phyloP scores from a whole-genome alignment of 345 rosid species.

The Eucalyptus microcorys region DNA sequence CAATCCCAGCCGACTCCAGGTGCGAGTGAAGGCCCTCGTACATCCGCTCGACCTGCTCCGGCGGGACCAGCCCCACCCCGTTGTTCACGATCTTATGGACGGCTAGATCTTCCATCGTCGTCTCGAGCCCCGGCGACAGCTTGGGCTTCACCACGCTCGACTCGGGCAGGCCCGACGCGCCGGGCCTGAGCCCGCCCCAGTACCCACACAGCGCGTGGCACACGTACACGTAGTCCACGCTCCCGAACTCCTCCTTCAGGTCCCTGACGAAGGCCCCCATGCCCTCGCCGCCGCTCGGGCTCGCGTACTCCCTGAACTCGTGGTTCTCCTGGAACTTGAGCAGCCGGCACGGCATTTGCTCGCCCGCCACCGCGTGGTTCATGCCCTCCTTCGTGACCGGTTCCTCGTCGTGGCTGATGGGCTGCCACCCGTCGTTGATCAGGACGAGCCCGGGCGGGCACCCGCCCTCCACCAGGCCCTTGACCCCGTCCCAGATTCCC shows the following conservation, averaged over 20 bases:
- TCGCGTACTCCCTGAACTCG: conserved; percentile 65
- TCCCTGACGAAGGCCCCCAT: conserved; percentile 78
- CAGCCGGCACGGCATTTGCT: conserved; percentile 92
- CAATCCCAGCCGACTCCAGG: conserved; percentile 53
- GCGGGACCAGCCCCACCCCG: conserved; percentile 64
- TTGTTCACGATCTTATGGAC: conserved; percentile 72
- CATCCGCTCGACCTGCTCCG: conserved; percentile 50
- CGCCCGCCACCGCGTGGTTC: conserved; percentile 61
- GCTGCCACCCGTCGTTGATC: conserved; percentile 96
- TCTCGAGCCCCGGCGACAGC: conserved; percentile 57
- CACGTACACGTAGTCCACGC: conserved; percentile 72
- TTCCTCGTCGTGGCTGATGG: conserved; percentile 66
- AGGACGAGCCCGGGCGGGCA: conserved; percentile 92
- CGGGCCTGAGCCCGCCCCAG: conserved; percentile 90
- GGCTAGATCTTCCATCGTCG: conserved; percentile 81
- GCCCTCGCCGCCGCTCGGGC: conserved; percentile 42
- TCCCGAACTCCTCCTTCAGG: conserved; percentile 63
- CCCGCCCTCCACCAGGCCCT: conserved; percentile 69
- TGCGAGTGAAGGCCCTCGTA: conserved; percentile 81
- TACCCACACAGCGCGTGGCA: conserved; percentile 97
- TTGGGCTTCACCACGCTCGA: conserved; percentile 29
- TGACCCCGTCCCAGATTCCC: conserved; percentile 65
- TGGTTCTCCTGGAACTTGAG: conserved; percentile 72
- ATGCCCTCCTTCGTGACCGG: conserved; percentile 68
- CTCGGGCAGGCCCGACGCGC: conserved; percentile 50